phyloP scores from a whole-genome alignment of 2,329 filamentous ascomycete species.

The Calycina marina region DNA sequence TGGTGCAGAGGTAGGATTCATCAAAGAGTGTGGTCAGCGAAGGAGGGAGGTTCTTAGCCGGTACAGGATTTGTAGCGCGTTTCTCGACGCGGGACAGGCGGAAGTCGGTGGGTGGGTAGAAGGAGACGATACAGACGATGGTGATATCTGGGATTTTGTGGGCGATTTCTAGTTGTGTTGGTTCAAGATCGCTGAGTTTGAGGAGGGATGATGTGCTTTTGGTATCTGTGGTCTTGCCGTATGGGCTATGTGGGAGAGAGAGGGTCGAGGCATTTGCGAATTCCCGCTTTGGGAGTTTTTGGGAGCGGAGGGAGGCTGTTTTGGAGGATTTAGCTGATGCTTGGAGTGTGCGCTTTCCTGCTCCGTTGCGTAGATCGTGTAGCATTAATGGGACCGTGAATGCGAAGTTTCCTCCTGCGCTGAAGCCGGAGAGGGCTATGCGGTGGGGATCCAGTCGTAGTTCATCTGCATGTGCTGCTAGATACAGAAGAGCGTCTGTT shows the following conservation, averaged over 20 bases:
- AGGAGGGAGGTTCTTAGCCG: slow-evolving; percentile 42
- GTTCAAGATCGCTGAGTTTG: slow-evolving; percentile 20
- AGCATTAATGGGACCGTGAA: slow-evolving; percentile 27
- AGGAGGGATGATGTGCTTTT: slow-evolving; percentile 11
- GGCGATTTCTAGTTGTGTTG: slow-evolving; percentile 18
- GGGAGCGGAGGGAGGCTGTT: not conserved
- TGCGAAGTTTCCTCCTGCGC: slow-evolving; percentile 30
- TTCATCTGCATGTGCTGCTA: slow-evolving; percentile 39
- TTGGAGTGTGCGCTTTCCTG: slow-evolving; percentile 24
- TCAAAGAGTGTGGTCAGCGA: slow-evolving; percentile 48
- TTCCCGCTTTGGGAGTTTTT: not conserved
- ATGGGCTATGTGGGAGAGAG: slow-evolving; percentile 5
- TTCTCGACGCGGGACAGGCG: slow-evolving; percentile 41
- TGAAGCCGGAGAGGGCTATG: slow-evolving; percentile 49
- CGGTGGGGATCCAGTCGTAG: slow-evolving; percentile 40
- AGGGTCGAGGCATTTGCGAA: slow-evolving; percentile 7
- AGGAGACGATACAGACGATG: slow-evolving; percentile 39
- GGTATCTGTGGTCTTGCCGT: not conserved
- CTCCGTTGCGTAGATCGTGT: slow-evolving; percentile 26
- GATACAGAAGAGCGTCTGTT: slow-evolving; percentile 47
- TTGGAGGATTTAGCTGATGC: not conserved
- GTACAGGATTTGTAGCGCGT: slow-evolving; percentile 35
- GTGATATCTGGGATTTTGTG: slow-evolving; percentile 27
- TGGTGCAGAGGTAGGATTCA: slow-evolving; percentile 41
- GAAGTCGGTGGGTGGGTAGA: slow-evolving; percentile 49